phyloP scores from a whole-genome alignment of 164 flowering plant species.

The Dillenia turbinata region DNA sequence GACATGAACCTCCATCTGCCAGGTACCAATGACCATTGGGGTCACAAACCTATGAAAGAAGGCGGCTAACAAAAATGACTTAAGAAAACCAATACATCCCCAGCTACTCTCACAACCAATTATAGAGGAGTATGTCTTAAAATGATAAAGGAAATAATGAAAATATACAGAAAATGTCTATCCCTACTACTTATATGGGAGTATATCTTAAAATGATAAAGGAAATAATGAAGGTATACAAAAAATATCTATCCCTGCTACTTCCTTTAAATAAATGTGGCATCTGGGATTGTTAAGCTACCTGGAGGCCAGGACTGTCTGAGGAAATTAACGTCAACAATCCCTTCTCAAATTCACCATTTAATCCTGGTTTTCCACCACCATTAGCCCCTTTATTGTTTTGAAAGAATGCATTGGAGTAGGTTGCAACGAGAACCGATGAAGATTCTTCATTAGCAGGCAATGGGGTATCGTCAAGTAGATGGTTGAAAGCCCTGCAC shows the following conservation, averaged over 20 bases:
- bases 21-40: constrained; percentile 95
- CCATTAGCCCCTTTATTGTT: constrained; percentile 61
- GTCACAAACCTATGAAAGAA: constrained; percentile 71
- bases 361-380: constrained; percentile 55
- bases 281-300: constrained; percentile 7
- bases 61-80: constrained; percentile 22
- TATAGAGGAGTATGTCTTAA: no score
- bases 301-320: constrained; percentile 86
- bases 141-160: no score
- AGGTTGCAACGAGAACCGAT: constrained; percentile 75
- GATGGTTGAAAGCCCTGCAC: constrained; percentile 74
- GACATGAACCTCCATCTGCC: constrained; percentile 65
- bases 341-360: constrained; percentile 83
- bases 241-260: no score
- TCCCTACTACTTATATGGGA: no score
- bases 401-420: constrained; percentile 42
- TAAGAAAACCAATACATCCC: constrained; percentile 9
- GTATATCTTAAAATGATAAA: no score
- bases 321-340: constrained; percentile 76
- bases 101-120: background rate
- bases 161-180: no score
- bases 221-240: no score
- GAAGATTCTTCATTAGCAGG: constrained; percentile 79
- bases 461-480: constrained; percentile 90
- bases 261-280: background rate